phyloP scores from a whole-genome alignment of 148 eudicot genomes.

The Polygonum maritimum region DNA sequence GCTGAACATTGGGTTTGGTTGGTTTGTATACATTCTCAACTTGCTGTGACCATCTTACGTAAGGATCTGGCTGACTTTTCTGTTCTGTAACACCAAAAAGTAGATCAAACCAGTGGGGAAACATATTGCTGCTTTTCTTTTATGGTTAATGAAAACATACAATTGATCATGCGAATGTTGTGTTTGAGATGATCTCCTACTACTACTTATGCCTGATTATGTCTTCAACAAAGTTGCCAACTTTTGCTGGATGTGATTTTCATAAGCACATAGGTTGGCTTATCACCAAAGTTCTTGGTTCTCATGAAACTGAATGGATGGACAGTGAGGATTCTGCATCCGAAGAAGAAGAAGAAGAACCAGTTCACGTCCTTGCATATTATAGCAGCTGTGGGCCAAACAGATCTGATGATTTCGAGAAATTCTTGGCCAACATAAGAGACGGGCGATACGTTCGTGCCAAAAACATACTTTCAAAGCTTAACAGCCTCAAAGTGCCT shows the following conservation, averaged over 20 bases:
- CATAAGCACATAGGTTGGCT: neutral
- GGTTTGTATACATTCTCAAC: neutral
- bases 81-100: neutral
- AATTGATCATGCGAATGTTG: neutral
- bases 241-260: neutral
- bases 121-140: neutral
- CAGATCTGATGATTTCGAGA: slow-evolving; percentile 46
- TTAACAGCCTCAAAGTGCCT: slow-evolving; percentile 67
- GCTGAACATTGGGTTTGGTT: neutral
- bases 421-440: slow-evolving; percentile 65
- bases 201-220: neutral
- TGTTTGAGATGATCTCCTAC: neutral
- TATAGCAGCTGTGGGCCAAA: slow-evolving; percentile 89
- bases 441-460: slow-evolving; percentile 88
- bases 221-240: neutral
- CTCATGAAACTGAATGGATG: slow-evolving; percentile 2
- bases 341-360: slow-evolving; percentile 39
- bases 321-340: slow-evolving; percentile 56
- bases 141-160: neutral
- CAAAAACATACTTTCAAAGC: slow-evolving; percentile 68
- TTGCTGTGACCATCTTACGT: neutral
- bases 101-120: neutral
- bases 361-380: slow-evolving; percentile 93
- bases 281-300: neutral
- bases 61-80: neutral